Evolutionary conservation across 148 eudicot genomes (phyloP), one percentile per base, ranked within the genome.

Genomic region (Pouteria glomerata): DNA sequence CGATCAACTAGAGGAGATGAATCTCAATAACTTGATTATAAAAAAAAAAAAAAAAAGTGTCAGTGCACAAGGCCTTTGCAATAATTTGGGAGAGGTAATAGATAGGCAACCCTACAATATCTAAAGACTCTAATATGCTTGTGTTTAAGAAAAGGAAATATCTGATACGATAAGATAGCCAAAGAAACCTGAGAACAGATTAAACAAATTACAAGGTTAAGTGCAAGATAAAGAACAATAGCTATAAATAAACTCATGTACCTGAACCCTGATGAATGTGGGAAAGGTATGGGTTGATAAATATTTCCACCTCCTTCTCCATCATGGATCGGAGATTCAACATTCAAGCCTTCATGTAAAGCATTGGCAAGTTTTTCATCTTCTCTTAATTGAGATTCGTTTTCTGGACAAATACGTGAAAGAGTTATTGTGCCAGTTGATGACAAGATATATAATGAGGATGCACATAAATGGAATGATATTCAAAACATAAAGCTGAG

Each of bases 351-450:
- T 79, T 89, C 95, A 71, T 89, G 91, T 37, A 89, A 65, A 74
- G 95, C 87, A 79, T 85, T 80, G 29, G 95, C 95, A 69, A 89
- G 82, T 78, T 71, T 78, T 73, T 89, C 95, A 78, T 89, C 95
- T 82, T 89, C 95, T 83, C 85, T 81, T 64, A 88, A 55, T 66
- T 85, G 93, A 27, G 83, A 79, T 21, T 85, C 87, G 73, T 63
- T 52, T 61, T 84, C 92, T 90, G 61, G 15, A n/a, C n/a, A n/a
- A n/a, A n/a, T n/a, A n/a, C n/a, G n/a, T n/a, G n/a, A n/a, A n/a
- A n/a, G n/a, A n/a, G n/a, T n/a, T n/a, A n/a, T n/a, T n/a, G n/a
- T n/a, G n/a, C 61, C 57, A 70, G 65, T 23, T 52, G 51, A 29
- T 7, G 50, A 8, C 50, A 64, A 26, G 41, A 18, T 58, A 58